Conservation (phyloP, 768 basidiomycete species). For the Lactarius indigo region DNA sequence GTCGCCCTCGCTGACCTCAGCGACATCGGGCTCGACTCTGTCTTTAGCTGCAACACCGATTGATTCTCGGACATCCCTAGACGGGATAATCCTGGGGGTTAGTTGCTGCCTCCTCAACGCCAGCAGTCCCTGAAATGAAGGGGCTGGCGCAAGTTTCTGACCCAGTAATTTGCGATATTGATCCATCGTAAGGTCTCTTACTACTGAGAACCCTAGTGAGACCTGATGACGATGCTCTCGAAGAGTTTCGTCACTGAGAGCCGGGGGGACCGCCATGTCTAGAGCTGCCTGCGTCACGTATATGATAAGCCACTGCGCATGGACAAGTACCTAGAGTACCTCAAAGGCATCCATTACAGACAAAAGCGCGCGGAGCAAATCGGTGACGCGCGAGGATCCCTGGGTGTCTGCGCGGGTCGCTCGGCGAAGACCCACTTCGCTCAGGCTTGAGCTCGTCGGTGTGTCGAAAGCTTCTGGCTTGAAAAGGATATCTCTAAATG, state of each 20-base stretch:
- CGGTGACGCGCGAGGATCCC: not conserved
- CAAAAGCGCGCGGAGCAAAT: not conserved
- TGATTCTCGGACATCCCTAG: not conserved
- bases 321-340: not conserved
- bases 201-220: not conserved
- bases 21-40: not conserved
- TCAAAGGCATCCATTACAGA: not conserved
- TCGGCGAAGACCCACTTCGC: not conserved
- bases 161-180: not conserved
- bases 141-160: not conserved
- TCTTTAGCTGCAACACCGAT: not conserved
- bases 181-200: not conserved
- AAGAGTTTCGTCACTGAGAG: not conserved
- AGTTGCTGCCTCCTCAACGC: not conserved
- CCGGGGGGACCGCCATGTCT: not conserved
- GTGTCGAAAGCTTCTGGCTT: not conserved
- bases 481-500: not conserved
- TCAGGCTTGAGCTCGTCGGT: not conserved
- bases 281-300: not conserved
- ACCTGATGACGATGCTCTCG: not conserved
- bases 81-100: not conserved
- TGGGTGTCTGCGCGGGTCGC: not conserved
- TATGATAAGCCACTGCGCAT: not conserved
- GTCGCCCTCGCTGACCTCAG: not conserved
- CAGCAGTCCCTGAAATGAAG: not conserved